Conservation (phyloP, 192 early-diverging fungal genomes). For the Linnemannia exigua region DNA sequence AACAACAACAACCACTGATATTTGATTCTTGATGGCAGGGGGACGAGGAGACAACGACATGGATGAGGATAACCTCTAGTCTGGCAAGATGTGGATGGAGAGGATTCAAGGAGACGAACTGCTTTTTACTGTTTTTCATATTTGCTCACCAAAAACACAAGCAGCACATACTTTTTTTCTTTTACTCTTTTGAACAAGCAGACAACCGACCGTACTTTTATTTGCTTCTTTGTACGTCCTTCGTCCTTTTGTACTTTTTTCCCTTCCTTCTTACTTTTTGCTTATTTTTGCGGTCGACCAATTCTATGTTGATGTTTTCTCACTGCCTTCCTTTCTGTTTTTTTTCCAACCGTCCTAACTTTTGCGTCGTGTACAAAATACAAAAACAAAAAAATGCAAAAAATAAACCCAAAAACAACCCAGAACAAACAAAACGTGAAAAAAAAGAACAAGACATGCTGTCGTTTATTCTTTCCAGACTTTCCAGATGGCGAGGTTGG, state of each 20-base stretch:
- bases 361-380: slow-evolving; percentile 18
- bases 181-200: not conserved
- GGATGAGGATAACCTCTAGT: not conserved
- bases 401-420: slow-evolving; percentile 17
- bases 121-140: not conserved
- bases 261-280: not conserved
- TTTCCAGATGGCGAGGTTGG: slow-evolving; percentile 49
- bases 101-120: not conserved
- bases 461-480: slow-evolving; percentile 33
- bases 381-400: slow-evolving; percentile 26
- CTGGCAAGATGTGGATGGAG: slow-evolving; percentile 2
- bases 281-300: not conserved
- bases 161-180: not conserved
- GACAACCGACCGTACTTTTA: not conserved
- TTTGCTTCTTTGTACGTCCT: not conserved
- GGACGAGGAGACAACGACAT: not conserved
- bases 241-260: not conserved
- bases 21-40: slow-evolving; percentile 12
- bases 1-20: not conserved
- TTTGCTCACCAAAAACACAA: not conserved
- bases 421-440: slow-evolving; percentile 17
- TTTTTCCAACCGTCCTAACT: not conserved
- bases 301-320: not conserved
- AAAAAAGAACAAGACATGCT: not conserved
- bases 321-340: not conserved